Evolutionary conservation across 179 eudicot genomes (phyloP), one percentile per base, ranked within the genome.

Genomic region (Monotropa hypopitys): DNA sequence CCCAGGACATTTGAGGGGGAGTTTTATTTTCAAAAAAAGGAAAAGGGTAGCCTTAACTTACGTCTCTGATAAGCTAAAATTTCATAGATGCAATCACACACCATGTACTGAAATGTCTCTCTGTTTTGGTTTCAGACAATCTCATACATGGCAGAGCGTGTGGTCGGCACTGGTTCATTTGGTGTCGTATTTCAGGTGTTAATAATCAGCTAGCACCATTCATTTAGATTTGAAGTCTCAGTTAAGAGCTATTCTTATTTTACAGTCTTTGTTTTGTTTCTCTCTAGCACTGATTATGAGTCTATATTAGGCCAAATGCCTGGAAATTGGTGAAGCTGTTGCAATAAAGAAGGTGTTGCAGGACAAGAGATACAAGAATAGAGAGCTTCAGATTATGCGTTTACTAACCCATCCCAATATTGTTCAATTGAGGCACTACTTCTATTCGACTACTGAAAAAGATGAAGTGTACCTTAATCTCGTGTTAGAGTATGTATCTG

Each of bases 341-440:
- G 91, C 92, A n/a, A 90, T 90, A 72, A 90, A 90, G 76, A 90
- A 90, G 84, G 92, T 89, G 68, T 88, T 90, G 54, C 92, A 90
- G 61, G 92, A 90, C 83, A 90, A 90, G 87, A 78, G 92, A 80
- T 90, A 89, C 82, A 90, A 89, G 86, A 90, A 90, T 66, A 80
- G 92, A 35, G 95, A 90, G 83, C 79, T 90, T 72, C 95, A 89
- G 80, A 89, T 88, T 11, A 85, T 90, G 90, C 88, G 90, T 6
- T 82, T 85, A 21, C 77, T 90, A 35, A 90, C 89, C 77, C 95
- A 90, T 61, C 88, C 92, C n/a, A 89, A 89, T 76, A 91, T 90
- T 43, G 84, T 86, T 18, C 81, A 86, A 73, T 72, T 89, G 78
- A 89, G 85, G 82, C 91, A 88, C 51, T 88, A 89, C 73, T 90